These are phyloP conservation scores for Endoconidiophora laricicola DNA, from an alignment of 2,329 filamentous ascomycete genomes.

Conservation along the genomic window DNA sequence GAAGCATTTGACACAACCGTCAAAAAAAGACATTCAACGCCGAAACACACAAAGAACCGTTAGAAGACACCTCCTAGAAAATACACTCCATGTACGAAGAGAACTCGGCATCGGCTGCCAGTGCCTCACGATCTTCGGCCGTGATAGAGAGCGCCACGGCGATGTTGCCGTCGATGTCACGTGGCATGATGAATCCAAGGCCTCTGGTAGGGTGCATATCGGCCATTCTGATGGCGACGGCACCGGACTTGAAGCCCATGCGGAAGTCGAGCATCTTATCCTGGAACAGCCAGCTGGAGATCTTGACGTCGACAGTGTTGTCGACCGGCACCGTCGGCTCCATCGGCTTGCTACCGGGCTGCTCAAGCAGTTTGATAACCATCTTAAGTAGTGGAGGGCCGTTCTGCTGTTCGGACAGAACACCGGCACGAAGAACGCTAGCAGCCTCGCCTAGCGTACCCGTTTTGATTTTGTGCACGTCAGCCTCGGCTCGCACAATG, in stretches of 20 bases:
- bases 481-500: not conserved
- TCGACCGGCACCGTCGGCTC: not conserved
- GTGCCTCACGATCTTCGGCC: not conserved
- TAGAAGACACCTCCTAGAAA: too few species aligned
- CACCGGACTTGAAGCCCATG: not conserved
- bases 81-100: too few species aligned
- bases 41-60: too few species aligned
- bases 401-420: not conserved
- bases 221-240: not conserved
- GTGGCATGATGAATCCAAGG: not conserved
- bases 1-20: too few species aligned
- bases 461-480: not conserved
- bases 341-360: not conserved
- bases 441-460: not conserved
- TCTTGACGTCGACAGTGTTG: not conserved
- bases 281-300: not conserved
- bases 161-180: not conserved
- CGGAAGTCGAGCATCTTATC: not conserved
- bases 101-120: slow-evolving; percentile 3
- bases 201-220: not conserved
- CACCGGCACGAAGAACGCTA: not conserved
- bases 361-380: not conserved
- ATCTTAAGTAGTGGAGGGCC: not conserved
- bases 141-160: not conserved
- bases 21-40: too few species aligned